These are phyloP conservation scores for Xylaria acuta DNA, from an alignment of 495 filamentous ascomycete genomes.

Conservation along the genomic window DNA sequence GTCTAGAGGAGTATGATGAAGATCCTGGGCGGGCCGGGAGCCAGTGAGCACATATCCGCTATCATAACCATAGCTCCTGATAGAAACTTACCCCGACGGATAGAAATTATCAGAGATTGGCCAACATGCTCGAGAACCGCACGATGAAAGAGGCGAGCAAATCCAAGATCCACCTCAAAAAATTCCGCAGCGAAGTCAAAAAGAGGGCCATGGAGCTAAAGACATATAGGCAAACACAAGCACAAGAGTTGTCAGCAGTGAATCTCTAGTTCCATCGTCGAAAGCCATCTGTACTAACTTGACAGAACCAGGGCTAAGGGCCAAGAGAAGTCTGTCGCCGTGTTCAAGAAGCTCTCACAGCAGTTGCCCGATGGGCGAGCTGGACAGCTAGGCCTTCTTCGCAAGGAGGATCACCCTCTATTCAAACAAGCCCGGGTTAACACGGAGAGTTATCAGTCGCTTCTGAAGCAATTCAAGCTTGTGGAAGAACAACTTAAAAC, in stretches of 20 bases:
- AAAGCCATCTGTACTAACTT: not conserved
- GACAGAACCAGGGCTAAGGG: conserved; percentile 23
- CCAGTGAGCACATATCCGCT: conserved; percentile 32
- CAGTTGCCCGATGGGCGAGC: conserved; percentile 10
- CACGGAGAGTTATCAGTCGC: conserved; percentile 24
- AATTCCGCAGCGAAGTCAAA: conserved; percentile 28
- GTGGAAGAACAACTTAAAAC: conserved; percentile 33
- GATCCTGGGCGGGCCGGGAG: conserved; percentile 44
- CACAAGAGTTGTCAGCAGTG: conserved; percentile 34
- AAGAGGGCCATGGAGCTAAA: conserved; percentile 27
- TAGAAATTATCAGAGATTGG: conserved; percentile 38
- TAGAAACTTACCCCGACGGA: conserved; percentile 7
- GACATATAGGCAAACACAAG: conserved; percentile 28
- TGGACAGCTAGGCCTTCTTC: not conserved
- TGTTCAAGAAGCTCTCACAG: conserved; percentile 26
- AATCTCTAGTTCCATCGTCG: not conserved
- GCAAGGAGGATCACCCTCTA: conserved; percentile 35
- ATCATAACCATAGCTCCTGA: not conserved
- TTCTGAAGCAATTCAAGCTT: conserved; percentile 37
- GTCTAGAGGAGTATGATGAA: conserved; percentile 46
- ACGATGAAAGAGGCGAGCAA: conserved; percentile 33
- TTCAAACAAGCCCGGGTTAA: conserved; percentile 29
- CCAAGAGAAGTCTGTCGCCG: conserved; percentile 12
- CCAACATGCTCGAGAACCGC: conserved; percentile 32
- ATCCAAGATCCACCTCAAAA: conserved; percentile 43